A percentile compares a stretch with the other conserved stretches of the same genome.
These are phyloP conservation scores for Neurospora cerealis DNA, from an alignment of 495 filamentous ascomycete genomes.

Conservation along the genomic window DNA sequence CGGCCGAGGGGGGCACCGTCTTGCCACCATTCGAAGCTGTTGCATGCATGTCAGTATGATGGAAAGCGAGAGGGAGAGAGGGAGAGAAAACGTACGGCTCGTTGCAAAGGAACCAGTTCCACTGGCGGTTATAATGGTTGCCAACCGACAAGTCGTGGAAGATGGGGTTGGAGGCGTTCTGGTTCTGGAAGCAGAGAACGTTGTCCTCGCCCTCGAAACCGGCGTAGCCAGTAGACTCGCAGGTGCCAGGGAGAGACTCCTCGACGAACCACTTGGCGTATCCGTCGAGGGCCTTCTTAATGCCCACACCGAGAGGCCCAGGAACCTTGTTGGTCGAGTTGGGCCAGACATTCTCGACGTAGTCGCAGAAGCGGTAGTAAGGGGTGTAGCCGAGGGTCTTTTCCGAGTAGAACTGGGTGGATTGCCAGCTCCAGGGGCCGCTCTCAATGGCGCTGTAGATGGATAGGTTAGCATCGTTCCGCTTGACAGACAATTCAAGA, in stretches of 20 bases:
- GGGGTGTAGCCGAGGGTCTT: conserved; percentile 9
- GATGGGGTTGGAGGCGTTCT: conserved; percentile 45
- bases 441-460: conserved; percentile 33
- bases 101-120: conserved; percentile 59
- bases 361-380: conserved; percentile 27
- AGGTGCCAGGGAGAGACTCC: conserved; percentile 32
- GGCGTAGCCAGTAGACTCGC: conserved; percentile 20
- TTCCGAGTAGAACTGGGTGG: conserved; percentile 30
- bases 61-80: too few relatives aligned
- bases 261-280: conserved; percentile 42
- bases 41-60: too few relatives aligned
- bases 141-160: conserved; percentile 44
- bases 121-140: conserved; percentile 49
- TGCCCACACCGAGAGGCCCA: conserved; percentile 17
- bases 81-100: conserved; percentile 31
- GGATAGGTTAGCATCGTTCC: background rate
- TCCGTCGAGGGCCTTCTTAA: conserved; percentile 18
- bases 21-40: conserved; percentile 23
- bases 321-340: conserved; percentile 18
- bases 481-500: background rate
- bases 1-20: conserved; percentile 39
- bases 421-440: conserved; percentile 52
- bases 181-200: conserved; percentile 44
- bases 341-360: conserved; percentile 22
- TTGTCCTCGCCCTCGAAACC: conserved; percentile 41